Percentiles rank a stretch among this genome's conserved stretches.
Evolutionary conservation across 768 basidiomycete species (phyloP).

Genomic region (Lactarius evosmus): DNA sequence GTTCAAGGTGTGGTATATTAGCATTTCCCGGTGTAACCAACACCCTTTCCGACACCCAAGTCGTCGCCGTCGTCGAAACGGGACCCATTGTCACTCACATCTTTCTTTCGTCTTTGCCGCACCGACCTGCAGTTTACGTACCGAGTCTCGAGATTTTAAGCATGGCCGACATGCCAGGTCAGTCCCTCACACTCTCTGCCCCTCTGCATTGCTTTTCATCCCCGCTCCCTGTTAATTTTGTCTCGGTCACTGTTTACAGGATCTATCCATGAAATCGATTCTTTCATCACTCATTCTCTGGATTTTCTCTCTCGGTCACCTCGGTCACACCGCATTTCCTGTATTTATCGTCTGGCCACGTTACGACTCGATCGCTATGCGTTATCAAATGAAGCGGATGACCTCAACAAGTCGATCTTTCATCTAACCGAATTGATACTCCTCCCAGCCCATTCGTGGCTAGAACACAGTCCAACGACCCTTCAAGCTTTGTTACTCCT

Average conservation of each 20-base stretch:
- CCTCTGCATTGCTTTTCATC: too few species aligned
- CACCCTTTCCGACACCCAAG: too few species aligned
- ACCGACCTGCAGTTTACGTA: background rate
- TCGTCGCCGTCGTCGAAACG: background rate
- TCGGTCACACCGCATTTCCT: background rate
- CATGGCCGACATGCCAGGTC: background rate
- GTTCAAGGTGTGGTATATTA: background rate
- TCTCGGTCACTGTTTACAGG: background rate
- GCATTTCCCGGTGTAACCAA: background rate
- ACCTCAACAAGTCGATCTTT: background rate
- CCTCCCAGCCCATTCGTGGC: background rate
- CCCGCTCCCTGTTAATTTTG: background rate
- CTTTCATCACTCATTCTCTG: background rate
- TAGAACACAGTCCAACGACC: background rate
- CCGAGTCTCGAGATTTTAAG: background rate
- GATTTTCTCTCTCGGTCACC: background rate
- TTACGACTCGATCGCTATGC: background rate
- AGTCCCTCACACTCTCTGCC: background rate
- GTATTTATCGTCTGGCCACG: background rate
- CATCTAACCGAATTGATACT: background rate
- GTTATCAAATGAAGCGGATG: background rate
- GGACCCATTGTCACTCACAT: too few species aligned
- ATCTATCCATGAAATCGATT: background rate
- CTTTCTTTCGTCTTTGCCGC: background rate
- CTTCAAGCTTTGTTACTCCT: background rate